Base-by-base conservation (phyloP, 2,329 filamentous ascomycete species). In the Pseudogymnoascus sp. region DNA sequence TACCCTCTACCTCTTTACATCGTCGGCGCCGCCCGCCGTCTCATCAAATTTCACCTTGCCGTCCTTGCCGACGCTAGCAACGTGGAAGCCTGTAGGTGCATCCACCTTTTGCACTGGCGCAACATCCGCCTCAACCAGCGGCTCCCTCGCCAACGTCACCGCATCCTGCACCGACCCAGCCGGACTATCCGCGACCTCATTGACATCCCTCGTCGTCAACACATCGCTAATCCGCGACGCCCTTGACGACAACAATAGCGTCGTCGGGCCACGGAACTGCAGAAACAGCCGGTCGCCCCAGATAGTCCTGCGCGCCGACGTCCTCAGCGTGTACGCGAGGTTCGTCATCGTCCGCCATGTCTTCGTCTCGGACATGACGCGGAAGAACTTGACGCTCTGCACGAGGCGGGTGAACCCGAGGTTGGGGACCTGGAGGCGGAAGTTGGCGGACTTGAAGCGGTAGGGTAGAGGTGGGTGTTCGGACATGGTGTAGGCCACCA, bases 241-340 rank as follows among this genome's bases (percentile, higher is more conserved):
- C n/a, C 93, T 85, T 61, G 91, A 95, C 66, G 96, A 95, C 70
- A 99, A 79, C 45, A 97, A 81, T 59, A 99, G 83, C 2, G 90
- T 97, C 5, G 84, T 84, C 1, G 94, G 94, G 0, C 94, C 94
- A 63, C 87, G 83, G 73, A 99, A 97, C 71, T 90, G 89, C 33
- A 99, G 78, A 75, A 97, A 97, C 26, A 97, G 80, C 76, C 93
- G 79, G 73, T 99, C 94, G 21, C 94, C 94, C 91, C 92, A 97
- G 63, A 99, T 89, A 1, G 90, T 90, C 70, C 90, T 84, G 64
- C 92, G 83, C 43, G 88, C 80, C 77, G 88, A 87, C 0, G 92
- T 96, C 64, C 91, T 85, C 19, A 95, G 67, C 38, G 78, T 83
- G 74, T 89, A 90, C 6, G 89, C 74, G 31, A 85, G 71, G n/a